These are phyloP conservation scores for Pelargonium hybrid DNA, from an alignment of 441 rosid species.

Conservation along the genomic window DNA sequence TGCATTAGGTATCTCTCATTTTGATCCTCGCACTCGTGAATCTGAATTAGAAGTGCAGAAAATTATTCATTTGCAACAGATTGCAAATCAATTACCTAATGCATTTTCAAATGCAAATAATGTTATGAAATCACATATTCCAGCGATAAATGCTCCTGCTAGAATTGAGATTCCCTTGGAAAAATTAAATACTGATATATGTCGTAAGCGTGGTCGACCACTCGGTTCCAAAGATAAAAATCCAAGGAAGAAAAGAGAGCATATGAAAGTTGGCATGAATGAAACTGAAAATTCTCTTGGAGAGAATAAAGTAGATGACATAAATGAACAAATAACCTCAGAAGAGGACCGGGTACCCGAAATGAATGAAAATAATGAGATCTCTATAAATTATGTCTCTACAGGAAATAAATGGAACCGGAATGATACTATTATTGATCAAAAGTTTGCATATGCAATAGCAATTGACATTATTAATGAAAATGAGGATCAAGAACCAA, in stretches of 20 bases:
- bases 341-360: background rate
- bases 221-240: conserved; percentile 3
- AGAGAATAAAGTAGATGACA: background rate
- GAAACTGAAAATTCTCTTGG: background rate
- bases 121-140: background rate
- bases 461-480: background rate
- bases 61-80: background rate
- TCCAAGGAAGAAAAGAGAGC: background rate
- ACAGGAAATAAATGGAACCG: background rate
- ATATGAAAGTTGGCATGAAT: no score
- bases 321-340: background rate
- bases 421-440: background rate
- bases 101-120: background rate
- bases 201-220: background rate
- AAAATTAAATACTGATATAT: no score
- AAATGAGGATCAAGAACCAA: background rate
- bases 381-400: background rate
- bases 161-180: background rate
- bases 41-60: background rate
- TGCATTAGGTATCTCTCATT: no score
- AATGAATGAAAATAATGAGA: background rate
- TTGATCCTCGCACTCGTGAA: no score
- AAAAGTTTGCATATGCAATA: background rate
- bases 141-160: background rate
- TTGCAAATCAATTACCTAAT: background rate